Conservation (phyloP, 306 rosid species). For the Cicer pinnatifidum region DNA sequence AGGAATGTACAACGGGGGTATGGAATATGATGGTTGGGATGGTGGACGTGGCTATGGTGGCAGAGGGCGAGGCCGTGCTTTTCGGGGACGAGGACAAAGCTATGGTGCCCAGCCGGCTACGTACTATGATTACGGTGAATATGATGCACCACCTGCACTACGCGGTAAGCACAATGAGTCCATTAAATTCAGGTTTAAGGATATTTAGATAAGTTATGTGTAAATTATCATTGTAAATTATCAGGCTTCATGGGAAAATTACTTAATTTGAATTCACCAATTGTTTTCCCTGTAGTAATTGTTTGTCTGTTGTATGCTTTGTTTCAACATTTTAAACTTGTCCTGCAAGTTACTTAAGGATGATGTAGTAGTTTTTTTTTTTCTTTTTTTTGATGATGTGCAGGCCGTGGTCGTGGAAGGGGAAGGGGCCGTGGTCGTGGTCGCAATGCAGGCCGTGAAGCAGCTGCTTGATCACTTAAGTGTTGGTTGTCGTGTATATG, state of each 20-base stretch:
- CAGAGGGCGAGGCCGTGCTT: constrained; percentile 72
- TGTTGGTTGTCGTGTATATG: constrained; percentile 48
- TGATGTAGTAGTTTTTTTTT: constrained; percentile 3
- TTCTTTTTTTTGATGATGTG: constrained; percentile 42
- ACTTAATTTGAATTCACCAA: neutral
- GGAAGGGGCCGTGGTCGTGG: constrained; percentile 80
- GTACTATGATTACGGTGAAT: constrained; percentile 69
- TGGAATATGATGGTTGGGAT: constrained; percentile 78
- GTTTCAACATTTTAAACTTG: neutral
- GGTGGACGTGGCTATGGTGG: constrained; percentile 77
- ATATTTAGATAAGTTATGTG: constrained; percentile 1
- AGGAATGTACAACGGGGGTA: constrained; percentile 73
- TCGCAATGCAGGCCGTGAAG: constrained; percentile 56
- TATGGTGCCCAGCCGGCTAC: constrained; percentile 63
- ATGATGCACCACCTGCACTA: constrained; percentile 63
- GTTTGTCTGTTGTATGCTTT: neutral
- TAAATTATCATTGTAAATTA: neutral
- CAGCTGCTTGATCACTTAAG: constrained; percentile 56
- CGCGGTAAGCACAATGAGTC: constrained; percentile 57
- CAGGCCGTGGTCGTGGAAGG: constrained; percentile 80
- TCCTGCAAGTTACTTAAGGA: neutral
- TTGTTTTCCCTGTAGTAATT: neutral
- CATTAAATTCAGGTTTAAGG: constrained; percentile 16
- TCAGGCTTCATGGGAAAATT: neutral
- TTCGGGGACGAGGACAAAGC: constrained; percentile 67